Evolutionary conservation across 1,284 basidiomycete species (phyloP).

Genomic region (Moesziomyces globuligerus): DNA sequence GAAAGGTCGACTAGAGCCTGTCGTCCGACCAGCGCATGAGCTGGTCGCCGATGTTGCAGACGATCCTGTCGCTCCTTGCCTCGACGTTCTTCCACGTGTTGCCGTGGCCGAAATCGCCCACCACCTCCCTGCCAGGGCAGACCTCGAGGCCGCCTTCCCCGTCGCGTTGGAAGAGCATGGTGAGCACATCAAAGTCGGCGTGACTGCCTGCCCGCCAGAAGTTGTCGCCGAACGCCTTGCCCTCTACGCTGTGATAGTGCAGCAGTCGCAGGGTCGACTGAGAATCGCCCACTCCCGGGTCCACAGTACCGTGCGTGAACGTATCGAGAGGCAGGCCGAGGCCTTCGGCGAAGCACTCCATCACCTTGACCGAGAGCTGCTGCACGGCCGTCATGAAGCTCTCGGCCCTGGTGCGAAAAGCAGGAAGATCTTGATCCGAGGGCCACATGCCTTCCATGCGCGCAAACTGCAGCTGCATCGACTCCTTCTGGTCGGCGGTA

Average conservation of each 20-base stretch:
- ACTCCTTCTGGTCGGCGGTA: slow-evolving; percentile 70
- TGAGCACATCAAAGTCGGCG: slow-evolving; percentile 74
- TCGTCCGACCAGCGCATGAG: slow-evolving; percentile 76
- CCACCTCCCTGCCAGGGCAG: slow-evolving; percentile 70
- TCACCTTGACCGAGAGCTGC: slow-evolving; percentile 72
- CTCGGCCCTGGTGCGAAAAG: slow-evolving; percentile 72
- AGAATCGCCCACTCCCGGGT: slow-evolving; percentile 57
- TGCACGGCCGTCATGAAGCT: slow-evolving; percentile 72
- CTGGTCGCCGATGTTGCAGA: slow-evolving; percentile 75
- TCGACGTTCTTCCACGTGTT: slow-evolving; percentile 71
- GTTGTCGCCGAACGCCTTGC: slow-evolving; percentile 66
- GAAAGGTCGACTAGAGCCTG: slow-evolving; percentile 73
- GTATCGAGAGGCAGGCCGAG: slow-evolving; percentile 71
- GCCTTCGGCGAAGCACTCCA: slow-evolving; percentile 68
- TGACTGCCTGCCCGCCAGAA: slow-evolving; percentile 73
- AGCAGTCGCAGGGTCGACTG: slow-evolving; percentile 74
- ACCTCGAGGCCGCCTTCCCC: slow-evolving; percentile 74
- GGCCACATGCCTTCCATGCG: slow-evolving; percentile 71
- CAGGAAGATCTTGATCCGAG: slow-evolving; percentile 72
- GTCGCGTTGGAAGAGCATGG: slow-evolving; percentile 74
- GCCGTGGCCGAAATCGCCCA: slow-evolving; percentile 71
- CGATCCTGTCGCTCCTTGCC: slow-evolving; percentile 69
- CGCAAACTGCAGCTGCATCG: slow-evolving; percentile 69
- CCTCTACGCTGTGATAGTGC: slow-evolving; percentile 71
- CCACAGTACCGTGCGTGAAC: slow-evolving; percentile 54